A percentile compares a stretch with the other conserved stretches of the same genome.
Conservation (phyloP, 371 early-diverging fungal genomes). For the Homolaphlyctis polyrhiza region DNA sequence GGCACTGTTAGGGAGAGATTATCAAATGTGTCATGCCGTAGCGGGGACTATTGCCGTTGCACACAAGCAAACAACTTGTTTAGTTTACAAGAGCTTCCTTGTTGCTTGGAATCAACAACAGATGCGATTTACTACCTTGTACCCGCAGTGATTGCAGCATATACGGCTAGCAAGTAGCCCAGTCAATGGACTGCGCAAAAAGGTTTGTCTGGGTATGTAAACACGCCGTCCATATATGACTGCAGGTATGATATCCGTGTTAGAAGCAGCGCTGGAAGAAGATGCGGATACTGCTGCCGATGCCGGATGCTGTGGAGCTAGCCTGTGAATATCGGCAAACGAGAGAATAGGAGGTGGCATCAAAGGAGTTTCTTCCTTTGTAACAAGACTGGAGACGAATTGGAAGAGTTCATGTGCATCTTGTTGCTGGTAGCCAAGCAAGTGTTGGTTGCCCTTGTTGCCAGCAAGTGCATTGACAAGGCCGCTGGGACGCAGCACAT, state of each 20-base stretch:
- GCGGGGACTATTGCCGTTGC: slow-evolving; percentile 10
- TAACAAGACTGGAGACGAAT: slow-evolving; percentile 72
- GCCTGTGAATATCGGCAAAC: slow-evolving; percentile 12
- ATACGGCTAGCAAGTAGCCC: slow-evolving; percentile 32
- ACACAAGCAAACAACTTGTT: neutral
- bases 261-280: too few relatives aligned
- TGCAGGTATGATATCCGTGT: too few relatives aligned
- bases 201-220: slow-evolving; percentile 10
- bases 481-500: slow-evolving; percentile 49
- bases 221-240: neutral
- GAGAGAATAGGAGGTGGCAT: slow-evolving; percentile 11
- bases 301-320: too few relatives aligned
- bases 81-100: neutral
- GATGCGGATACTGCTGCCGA: too few relatives aligned
- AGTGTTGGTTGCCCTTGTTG: slow-evolving; percentile 36
- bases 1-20: slow-evolving; percentile 36
- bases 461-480: slow-evolving; percentile 53
- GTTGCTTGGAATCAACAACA: neutral
- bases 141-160: slow-evolving; percentile 28
- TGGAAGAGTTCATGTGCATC: slow-evolving; percentile 94
- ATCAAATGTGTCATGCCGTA: slow-evolving; percentile 30
- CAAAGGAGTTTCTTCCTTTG: slow-evolving; percentile 54
- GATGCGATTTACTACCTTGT: too few relatives aligned
- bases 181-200: slow-evolving; percentile 29
- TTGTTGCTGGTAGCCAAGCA: slow-evolving; percentile 52